phyloP scores from a whole-genome alignment of 768 basidiomycete species.

The Sarcodon sp. region DNA sequence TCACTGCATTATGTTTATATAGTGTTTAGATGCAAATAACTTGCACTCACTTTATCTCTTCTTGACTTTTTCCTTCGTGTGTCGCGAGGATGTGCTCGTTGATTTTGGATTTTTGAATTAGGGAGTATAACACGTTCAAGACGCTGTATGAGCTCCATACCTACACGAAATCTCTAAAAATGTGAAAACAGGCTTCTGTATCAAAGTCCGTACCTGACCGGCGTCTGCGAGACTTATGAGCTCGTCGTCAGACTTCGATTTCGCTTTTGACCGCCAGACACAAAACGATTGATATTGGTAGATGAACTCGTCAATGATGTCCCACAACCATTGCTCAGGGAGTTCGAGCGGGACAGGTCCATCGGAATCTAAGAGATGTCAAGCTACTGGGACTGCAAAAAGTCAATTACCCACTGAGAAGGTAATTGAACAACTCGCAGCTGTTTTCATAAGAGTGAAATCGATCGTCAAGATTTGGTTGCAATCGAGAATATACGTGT shows the following conservation, averaged over 20 bases:
- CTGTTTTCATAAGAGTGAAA: constrained; percentile 98
- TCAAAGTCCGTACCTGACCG: constrained; percentile 28
- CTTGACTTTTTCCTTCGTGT: constrained; percentile 64
- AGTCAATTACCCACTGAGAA: constrained; percentile 56
- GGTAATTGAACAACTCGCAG: constrained; percentile 96
- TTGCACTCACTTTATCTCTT: constrained; percentile 67
- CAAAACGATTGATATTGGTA: constrained; percentile 98
- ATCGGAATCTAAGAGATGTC: constrained; percentile 61
- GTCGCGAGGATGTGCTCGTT: constrained; percentile 86
- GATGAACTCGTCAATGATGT: constrained; percentile 94
- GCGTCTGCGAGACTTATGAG: constrained; percentile 69
- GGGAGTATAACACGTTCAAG: constrained; percentile 93
- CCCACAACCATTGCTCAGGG: constrained; percentile 97
- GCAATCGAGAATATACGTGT: constrained; percentile 90
- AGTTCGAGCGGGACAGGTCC: constrained; percentile 88
- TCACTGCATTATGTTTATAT: constrained; percentile 31
- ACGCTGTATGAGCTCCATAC: constrained; percentile 99
- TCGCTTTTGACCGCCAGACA: constrained; percentile 78
- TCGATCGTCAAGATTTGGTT: constrained; percentile 93
- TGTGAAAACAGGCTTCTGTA: neutral
- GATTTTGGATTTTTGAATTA: constrained; percentile 94
- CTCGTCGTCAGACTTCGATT: constrained; percentile 85
- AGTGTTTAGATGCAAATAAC: neutral
- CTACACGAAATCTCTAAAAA: constrained; percentile 19
- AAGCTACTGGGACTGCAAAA: neutral